Conservation (phyloP, 148 eudicot genomes). For the Rhododendron simsii region DNA sequence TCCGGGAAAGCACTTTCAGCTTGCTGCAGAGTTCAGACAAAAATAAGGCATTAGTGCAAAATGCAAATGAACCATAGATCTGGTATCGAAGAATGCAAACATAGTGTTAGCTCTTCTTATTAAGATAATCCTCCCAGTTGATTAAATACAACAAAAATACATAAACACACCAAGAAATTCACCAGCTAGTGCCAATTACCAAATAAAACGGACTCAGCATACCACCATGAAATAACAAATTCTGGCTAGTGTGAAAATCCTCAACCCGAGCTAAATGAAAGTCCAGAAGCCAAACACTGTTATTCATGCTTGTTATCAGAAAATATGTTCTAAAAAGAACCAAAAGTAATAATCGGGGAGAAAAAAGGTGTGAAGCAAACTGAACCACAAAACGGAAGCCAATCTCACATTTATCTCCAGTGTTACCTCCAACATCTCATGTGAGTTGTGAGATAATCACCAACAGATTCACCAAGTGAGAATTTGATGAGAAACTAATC, state of each 20-base stretch:
- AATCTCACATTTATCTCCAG: background rate
- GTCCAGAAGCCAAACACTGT: background rate
- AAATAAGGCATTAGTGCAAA: conserved; percentile 4
- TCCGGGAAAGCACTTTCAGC: conserved; percentile 50
- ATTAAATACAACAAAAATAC: background rate
- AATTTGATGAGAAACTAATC: background rate
- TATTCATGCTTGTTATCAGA: background rate
- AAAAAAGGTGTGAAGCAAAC: background rate
- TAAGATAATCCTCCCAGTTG: background rate
- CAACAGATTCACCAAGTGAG: background rate
- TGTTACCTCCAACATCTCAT: background rate
- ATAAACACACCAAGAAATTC: background rate
- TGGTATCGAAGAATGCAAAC: background rate
- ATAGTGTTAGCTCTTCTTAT: background rate
- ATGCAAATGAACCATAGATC: background rate
- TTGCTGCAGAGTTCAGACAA: conserved; percentile 61
- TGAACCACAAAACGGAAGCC: background rate
- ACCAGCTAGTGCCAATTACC: background rate
- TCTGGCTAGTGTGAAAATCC: background rate
- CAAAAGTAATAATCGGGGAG: background rate
- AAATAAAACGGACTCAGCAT: background rate
- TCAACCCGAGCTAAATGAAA: background rate
- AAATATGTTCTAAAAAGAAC: background rate
- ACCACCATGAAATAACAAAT: conserved; percentile 1
- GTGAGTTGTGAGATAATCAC: background rate